These are phyloP conservation scores for Rhizopogon rudus DNA, from an alignment of 768 basidiomycete species.

Conservation along the genomic window DNA sequence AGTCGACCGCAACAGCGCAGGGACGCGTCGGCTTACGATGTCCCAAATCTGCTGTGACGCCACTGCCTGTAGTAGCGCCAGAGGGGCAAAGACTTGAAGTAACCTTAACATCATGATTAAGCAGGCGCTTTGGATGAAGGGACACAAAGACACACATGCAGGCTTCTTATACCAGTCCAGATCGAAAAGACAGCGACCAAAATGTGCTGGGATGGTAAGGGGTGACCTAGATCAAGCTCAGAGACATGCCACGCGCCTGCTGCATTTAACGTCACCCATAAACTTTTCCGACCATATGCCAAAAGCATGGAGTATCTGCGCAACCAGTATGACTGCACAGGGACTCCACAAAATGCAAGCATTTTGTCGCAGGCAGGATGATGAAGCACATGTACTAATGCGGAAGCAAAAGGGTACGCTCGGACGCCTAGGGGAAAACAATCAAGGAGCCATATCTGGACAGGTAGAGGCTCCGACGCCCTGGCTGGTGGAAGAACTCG, in stretches of 20 bases:
- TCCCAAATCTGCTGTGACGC: slow-evolving; percentile 52
- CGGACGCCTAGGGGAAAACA: not conserved
- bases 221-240: not conserved
- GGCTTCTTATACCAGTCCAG: not conserved
- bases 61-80: slow-evolving; percentile 17
- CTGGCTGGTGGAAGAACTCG: not conserved
- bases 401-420: not conserved
- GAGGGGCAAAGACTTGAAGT: slow-evolving; percentile 3
- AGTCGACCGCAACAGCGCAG: not conserved
- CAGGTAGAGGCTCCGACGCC: too few species aligned
- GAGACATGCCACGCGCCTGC: not conserved
- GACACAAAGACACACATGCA: not conserved
- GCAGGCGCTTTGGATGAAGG: too few species aligned
- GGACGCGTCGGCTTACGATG: slow-evolving; percentile 30
- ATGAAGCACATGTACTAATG: not conserved
- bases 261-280: not conserved
- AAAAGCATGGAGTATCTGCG: not conserved
- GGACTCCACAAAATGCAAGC: not conserved
- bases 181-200: not conserved
- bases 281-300: not conserved
- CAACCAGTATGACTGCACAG: not conserved
- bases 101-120: not conserved
- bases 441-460: not conserved
- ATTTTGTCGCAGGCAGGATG: not conserved
- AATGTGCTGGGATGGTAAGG: not conserved